Evolutionary conservation across 805 yeast species (phyloP), one percentile per base, ranked within the genome.

Genomic region (Priceomyces castillae): DNA sequence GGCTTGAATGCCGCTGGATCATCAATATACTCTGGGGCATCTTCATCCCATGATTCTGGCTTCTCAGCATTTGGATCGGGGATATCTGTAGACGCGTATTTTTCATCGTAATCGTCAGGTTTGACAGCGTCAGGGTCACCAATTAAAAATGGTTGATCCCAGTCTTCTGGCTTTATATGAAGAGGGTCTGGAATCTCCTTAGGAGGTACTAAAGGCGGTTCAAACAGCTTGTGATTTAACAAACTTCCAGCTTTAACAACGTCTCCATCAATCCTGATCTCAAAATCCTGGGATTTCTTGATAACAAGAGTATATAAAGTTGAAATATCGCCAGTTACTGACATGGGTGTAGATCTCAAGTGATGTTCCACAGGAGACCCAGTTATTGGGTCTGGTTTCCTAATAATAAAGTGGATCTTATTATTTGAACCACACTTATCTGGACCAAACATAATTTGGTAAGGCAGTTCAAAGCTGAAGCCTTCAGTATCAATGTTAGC

Each of bases 361-460:
- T 82, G 86, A 61, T 86, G 84, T 64, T 87, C 90, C 59, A 82
- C 86, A 46, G 73, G 70, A 46, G 69, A 73, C 4, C 80, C 82
- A 19, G 80, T 71, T 19, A 56, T 47, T 36, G 80, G 82, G 59
- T 78, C 76, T 53, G 73, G 71, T 53, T 86, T 76, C 44, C 74
- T 77, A 46, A 89, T 56, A 43, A 89, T 86, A 51, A 90, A 79
- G 57, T 86, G 95, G 26, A 90, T 82, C 63, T 81, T 85, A 67
- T 89, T 86, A 36, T 84, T 76, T 41, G 80, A 59, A 2, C 95
- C 96, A 67, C 97, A 90, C 61, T 77, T 80, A 65, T 90, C 97
- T 35, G 97, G 97, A 16, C 97, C 97, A 69, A 90, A 90, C 92
- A 90, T 85, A 50, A 90, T 67, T 62, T 85, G 89, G 66, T 84